phyloP scores from a whole-genome alignment of 148 eudicot species.

The Rhododendron simsii region DNA sequence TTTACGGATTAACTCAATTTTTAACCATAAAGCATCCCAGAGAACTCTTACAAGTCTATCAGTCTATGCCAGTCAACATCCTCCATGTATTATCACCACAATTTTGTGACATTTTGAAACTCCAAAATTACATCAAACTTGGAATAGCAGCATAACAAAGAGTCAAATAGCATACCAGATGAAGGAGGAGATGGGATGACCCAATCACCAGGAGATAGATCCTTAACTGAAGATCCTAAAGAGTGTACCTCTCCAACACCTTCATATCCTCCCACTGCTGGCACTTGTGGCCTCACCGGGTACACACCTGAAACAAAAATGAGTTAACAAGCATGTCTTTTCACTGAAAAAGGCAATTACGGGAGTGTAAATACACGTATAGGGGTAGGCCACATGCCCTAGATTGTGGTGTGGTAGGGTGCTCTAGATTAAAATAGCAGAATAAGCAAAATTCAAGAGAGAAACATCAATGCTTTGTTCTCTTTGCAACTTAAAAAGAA shows the following conservation, averaged over 20 bases:
- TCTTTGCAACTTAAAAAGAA: no score
- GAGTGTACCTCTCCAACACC: slow-evolving; percentile 85
- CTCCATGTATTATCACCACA: not conserved
- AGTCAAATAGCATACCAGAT: slow-evolving; percentile 40
- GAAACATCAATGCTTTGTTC: no score
- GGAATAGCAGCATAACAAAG: not conserved
- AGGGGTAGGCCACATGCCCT: not conserved
- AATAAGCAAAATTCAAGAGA: not conserved
- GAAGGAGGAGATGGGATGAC: slow-evolving; percentile 93
- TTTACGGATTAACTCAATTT: not conserved
- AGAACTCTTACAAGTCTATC: not conserved
- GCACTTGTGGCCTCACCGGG: slow-evolving; percentile 80
- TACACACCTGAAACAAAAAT: slow-evolving; percentile 52
- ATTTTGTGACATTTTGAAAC: not conserved
- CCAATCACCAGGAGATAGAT: slow-evolving; percentile 72
- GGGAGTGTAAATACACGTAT: not conserved
- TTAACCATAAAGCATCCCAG: not conserved
- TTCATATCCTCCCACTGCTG: slow-evolving; percentile 89
- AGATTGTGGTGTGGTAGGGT: not conserved
- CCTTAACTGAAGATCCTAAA: slow-evolving; percentile 65
- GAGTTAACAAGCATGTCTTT: not conserved
- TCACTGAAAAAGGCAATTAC: not conserved
- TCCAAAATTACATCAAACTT: not conserved
- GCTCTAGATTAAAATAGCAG: not conserved
- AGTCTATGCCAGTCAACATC: not conserved